These are phyloP conservation scores for Pseudoscleropodium purum DNA, from an alignment of 225 moss, liverwort and hornwort species.

Conservation along the genomic window DNA sequence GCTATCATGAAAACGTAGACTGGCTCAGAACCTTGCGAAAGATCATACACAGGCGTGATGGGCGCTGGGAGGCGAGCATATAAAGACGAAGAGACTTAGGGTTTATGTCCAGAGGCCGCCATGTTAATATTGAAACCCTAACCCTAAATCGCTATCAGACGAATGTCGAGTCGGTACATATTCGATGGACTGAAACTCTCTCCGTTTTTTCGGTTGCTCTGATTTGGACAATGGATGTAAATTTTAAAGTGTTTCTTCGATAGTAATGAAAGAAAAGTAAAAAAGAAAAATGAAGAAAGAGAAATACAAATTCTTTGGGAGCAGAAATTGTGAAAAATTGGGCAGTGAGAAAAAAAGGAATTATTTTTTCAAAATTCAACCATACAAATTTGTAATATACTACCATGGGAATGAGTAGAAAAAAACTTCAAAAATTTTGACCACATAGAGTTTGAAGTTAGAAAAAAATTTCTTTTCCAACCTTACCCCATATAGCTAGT, in stretches of 20 bases:
- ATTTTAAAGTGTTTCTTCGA: not conserved
- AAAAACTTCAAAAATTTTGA: not conserved
- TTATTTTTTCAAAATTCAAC: not conserved
- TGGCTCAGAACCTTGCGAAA: fast-evolving
- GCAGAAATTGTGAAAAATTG: not conserved
- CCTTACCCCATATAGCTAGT: fast-evolving
- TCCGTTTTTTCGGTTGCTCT: too few species aligned
- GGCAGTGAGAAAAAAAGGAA: not conserved
- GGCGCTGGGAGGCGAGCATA: not conserved
- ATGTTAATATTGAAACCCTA: not conserved
- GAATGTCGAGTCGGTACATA: not conserved
- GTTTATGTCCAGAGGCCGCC: not conserved
- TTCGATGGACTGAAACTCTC: not conserved
- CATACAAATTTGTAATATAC: not conserved
- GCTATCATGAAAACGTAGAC: not conserved
- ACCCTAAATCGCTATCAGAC: not conserved
- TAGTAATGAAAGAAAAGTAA: not conserved
- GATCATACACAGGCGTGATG: fast-evolving
- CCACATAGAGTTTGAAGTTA: not conserved
- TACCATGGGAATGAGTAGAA: fast-evolving
- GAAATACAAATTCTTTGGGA: not conserved
- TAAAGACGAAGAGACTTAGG: not conserved
- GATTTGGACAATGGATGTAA: not conserved
- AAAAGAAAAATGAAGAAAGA: not conserved
- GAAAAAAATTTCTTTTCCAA: not conserved